Evolutionary conservation across 148 eudicot species (phyloP).

Genomic region (Bassia scoparia): DNA sequence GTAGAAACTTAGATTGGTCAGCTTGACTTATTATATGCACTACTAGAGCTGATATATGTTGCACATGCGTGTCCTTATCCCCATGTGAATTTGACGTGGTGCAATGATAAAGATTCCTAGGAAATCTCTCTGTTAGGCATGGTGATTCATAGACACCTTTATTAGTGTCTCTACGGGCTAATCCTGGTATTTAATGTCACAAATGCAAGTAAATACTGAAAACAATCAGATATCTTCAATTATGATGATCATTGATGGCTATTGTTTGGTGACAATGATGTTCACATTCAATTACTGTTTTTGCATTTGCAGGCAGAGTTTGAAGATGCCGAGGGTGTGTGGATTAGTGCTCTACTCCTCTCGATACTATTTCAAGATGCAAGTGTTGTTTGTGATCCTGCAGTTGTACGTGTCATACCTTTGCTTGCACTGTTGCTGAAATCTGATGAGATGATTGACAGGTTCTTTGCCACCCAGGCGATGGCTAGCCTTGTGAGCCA

Average conservation of each 20-base stretch:
- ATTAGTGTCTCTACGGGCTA: background rate
- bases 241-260: background rate
- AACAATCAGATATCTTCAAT: too few relatives aligned
- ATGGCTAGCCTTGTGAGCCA: slow-evolving; percentile 66
- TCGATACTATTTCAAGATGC: slow-evolving; percentile 72
- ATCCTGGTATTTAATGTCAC: slow-evolving; percentile 1
- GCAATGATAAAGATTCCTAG: background rate
- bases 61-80: background rate
- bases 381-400: slow-evolving; percentile 45
- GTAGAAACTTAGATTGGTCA: background rate
- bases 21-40: background rate
- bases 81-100: background rate
- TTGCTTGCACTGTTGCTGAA: slow-evolving; percentile 56
- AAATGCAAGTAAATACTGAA: too few relatives aligned
- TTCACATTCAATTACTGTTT: slow-evolving; percentile 3
- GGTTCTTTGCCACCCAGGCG: slow-evolving; percentile 78
- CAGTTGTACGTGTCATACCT: slow-evolving; percentile 51
- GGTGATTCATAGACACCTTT: too few relatives aligned
- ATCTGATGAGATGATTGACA: slow-evolving; percentile 62
- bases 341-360: slow-evolving; percentile 69
- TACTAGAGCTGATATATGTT: too few relatives aligned
- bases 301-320: slow-evolving; percentile 52
- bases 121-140: background rate
- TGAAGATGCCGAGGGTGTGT: slow-evolving; percentile 67
- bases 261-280: background rate